Evolutionary conservation across 768 basidiomycete genomes (phyloP).

Genomic region (Agrocybe chaxingu): DNA sequence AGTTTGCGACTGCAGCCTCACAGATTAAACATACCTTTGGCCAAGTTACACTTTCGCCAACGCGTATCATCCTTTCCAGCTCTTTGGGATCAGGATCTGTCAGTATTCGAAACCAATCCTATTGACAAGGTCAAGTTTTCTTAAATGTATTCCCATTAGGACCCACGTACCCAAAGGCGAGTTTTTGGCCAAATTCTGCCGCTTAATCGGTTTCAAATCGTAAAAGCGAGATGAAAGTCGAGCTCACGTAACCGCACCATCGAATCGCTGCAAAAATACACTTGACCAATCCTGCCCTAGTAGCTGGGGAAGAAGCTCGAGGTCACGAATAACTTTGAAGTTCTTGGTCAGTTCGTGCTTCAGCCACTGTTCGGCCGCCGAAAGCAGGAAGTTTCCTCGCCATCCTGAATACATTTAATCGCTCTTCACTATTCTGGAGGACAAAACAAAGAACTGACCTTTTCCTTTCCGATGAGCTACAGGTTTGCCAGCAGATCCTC

Average conservation of each 20-base stretch:
- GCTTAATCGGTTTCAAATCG: conserved; percentile 4
- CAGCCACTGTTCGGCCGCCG: conserved; percentile 91
- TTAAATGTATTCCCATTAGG: background rate
- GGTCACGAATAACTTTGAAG: conserved; percentile 95
- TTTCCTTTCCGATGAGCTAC: conserved; percentile 93
- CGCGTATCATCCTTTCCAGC: conserved; percentile 80
- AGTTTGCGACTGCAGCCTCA: background rate
- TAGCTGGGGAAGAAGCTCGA: conserved; percentile 91
- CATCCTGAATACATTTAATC: conserved; percentile 50
- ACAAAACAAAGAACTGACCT: conserved; percentile 39
- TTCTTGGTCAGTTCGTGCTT: conserved; percentile 97
- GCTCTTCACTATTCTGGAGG: background rate
- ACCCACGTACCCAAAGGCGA: conserved; percentile 55
- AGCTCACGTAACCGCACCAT: conserved; percentile 80
- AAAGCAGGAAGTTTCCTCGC: conserved; percentile 92
- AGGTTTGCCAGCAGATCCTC: conserved; percentile 87
- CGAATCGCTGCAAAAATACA: conserved; percentile 93
- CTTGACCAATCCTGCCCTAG: conserved; percentile 95
- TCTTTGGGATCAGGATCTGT: conserved; percentile 81
- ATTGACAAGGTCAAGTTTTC: conserved; percentile 1
- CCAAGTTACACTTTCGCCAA: conserved; percentile 93
- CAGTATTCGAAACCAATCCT: conserved; percentile 85
- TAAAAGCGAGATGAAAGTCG: background rate
- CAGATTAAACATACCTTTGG: conserved; percentile 64
- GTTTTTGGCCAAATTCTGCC: conserved; percentile 83